Evolutionary conservation across 768 basidiomycete species (phyloP).

Genomic region (Pleurotus sapidus): DNA sequence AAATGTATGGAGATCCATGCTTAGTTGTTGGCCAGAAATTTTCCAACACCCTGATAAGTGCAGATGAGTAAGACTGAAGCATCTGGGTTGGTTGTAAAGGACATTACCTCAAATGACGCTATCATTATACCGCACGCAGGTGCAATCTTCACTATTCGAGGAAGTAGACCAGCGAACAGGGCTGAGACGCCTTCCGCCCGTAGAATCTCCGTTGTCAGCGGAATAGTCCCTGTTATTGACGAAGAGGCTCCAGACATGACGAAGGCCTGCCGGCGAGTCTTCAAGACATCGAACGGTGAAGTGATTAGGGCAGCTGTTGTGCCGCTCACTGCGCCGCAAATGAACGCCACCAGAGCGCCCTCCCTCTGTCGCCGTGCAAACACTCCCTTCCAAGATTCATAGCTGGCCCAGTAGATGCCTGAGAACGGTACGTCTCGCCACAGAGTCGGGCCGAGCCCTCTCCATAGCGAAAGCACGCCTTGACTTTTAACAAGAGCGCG

Average conservation of each 20-base stretch:
- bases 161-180: constrained; percentile 80
- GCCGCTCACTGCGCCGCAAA: constrained; percentile 89
- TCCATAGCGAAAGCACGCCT: constrained; percentile 78
- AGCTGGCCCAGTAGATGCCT: constrained; percentile 95
- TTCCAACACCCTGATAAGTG: constrained; percentile 53
- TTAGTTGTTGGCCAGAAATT: constrained; percentile 38
- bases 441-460: constrained; percentile 86
- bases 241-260: constrained; percentile 55
- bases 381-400: constrained; percentile 75
- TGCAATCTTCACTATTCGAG: constrained; percentile 92
- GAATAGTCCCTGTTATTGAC: constrained; percentile 49
- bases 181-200: constrained; percentile 76
- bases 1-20: constrained; percentile 20
- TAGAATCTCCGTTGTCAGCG: constrained; percentile 66
- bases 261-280: constrained; percentile 88
- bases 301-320: constrained; percentile 84
- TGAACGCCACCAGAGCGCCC: constrained; percentile 73
- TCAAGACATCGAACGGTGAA: constrained; percentile 95
- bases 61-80: constrained; percentile 11
- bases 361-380: constrained; percentile 51
- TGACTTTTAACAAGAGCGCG: constrained; percentile 54
- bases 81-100: neutral
- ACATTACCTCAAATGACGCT: constrained; percentile 80
- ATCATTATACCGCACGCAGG: constrained; percentile 99
- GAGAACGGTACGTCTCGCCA: constrained; percentile 99